Evolutionary conservation across 139 green algal genomes (phyloP).

Genomic region (Chloropicon primus): DNA sequence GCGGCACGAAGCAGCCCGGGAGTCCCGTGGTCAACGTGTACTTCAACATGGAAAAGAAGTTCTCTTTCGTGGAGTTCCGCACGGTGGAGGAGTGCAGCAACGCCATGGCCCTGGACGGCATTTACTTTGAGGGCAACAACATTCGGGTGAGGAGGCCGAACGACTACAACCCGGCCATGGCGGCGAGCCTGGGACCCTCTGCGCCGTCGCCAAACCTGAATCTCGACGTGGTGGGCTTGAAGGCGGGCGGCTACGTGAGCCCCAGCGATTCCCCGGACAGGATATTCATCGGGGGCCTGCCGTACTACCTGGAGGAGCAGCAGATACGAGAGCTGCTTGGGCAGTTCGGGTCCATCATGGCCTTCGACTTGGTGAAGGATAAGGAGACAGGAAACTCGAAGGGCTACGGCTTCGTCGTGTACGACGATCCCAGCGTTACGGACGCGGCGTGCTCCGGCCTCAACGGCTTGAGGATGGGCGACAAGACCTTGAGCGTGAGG

Average conservation of each 20-base stretch:
- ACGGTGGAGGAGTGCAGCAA: slow-evolving; percentile 84
- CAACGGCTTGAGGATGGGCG: slow-evolving; percentile 92
- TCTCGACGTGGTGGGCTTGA: slow-evolving; percentile 79
- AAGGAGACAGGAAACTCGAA: slow-evolving; percentile 5
- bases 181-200: slow-evolving; percentile 58
- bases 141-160: slow-evolving; percentile 87
- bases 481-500: slow-evolving; percentile 80
- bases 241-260: background rate
- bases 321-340: slow-evolving; percentile 86
- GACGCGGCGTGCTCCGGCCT: slow-evolving; percentile 77
- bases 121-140: slow-evolving; percentile 88
- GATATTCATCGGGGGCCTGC: slow-evolving; percentile 92
- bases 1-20: slow-evolving; percentile 64
- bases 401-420: slow-evolving; percentile 92
- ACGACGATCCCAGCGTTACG: slow-evolving; percentile 58
- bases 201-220: slow-evolving; percentile 81
- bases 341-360: slow-evolving; percentile 51
- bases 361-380: background rate
- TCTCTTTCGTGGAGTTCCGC: slow-evolving; percentile 89
- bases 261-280: slow-evolving; percentile 32
- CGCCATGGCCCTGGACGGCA: slow-evolving; percentile 83
- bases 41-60: slow-evolving; percentile 97
- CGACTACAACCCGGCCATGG: slow-evolving; percentile 89
- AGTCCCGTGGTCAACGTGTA: slow-evolving; percentile 90
- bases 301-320: slow-evolving; percentile 90